Conservation (phyloP, 768 basidiomycete genomes). For the Asterophora parasitica region DNA sequence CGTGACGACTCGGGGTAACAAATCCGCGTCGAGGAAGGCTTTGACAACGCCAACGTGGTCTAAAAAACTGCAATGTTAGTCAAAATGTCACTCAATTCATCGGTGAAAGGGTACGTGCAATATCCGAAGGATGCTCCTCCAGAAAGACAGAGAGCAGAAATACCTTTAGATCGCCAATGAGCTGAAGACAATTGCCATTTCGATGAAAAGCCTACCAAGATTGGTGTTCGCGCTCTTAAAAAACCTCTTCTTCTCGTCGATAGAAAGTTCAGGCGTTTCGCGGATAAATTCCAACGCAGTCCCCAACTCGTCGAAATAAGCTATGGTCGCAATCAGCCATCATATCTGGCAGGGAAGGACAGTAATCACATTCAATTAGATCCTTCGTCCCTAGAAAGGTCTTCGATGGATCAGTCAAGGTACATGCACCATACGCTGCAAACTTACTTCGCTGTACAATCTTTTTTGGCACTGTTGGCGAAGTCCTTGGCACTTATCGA, state of each 20-base stretch:
- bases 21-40: slow-evolving; percentile 81
- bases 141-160: slow-evolving; percentile 90
- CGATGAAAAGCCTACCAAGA: slow-evolving; percentile 43
- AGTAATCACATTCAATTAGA: slow-evolving; percentile 69
- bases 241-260: slow-evolving; percentile 89
- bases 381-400: slow-evolving; percentile 91
- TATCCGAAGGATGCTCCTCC: slow-evolving; percentile 96
- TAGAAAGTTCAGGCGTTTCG: slow-evolving; percentile 62
- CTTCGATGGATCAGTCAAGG: slow-evolving; percentile 34
- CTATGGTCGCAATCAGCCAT: slow-evolving; percentile 33
- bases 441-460: slow-evolving; percentile 87
- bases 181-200: not conserved
- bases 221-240: slow-evolving; percentile 89
- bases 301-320: slow-evolving; percentile 78
- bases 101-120: slow-evolving; percentile 45
- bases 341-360: not conserved
- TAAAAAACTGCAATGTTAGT: slow-evolving; percentile 23
- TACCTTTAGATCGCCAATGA: slow-evolving; percentile 27
- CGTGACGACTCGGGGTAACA: slow-evolving; percentile 89
- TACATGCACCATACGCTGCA: slow-evolving; percentile 3
- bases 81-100: not conserved
- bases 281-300: slow-evolving; percentile 72
- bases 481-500: not conserved
- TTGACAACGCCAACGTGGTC: slow-evolving; percentile 90
- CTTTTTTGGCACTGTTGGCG: slow-evolving; percentile 29